phyloP scores from a whole-genome alignment of 1,284 basidiomycete species.

The Abortiporus biennis region DNA sequence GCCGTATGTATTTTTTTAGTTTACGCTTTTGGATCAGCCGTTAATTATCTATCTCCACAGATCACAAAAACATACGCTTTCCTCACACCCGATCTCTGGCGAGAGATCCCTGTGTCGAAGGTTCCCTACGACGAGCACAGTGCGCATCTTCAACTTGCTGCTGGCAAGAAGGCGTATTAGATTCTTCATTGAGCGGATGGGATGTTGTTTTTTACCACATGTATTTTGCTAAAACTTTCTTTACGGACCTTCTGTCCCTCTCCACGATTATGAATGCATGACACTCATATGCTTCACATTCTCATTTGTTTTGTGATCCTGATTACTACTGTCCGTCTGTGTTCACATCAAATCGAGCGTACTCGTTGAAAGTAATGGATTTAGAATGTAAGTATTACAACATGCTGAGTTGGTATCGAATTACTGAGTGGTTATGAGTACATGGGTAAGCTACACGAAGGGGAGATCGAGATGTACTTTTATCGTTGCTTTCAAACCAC shows the following conservation, averaged over 20 bases:
- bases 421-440: too few species aligned
- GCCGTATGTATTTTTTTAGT: slow-evolving; percentile 54
- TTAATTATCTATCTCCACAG: slow-evolving; percentile 30
- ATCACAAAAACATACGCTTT: slow-evolving; percentile 97
- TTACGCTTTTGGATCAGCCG: neutral
- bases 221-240: slow-evolving; percentile 19
- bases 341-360: too few species aligned
- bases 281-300: too few species aligned
- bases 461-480: too few species aligned
- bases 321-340: too few species aligned
- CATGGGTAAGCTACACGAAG: too few species aligned
- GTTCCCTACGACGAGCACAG: slow-evolving; percentile 94
- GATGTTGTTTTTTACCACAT: slow-evolving; percentile 15
- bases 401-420: too few species aligned
- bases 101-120: slow-evolving; percentile 86
- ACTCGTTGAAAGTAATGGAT: too few species aligned
- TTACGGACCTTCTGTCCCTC: slow-evolving; percentile 11
- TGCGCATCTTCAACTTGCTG: slow-evolving; percentile 79
- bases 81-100: slow-evolving; percentile 98
- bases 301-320: too few species aligned
- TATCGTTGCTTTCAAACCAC: too few species aligned
- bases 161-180: slow-evolving; percentile 82
- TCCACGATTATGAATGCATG: neutral
- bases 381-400: too few species aligned
- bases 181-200: slow-evolving; percentile 19